Evolutionary conservation across 148 eudicot species (phyloP), one percentile per base, ranked within the genome.

Genomic region (Vaccinium vitisidaea): DNA sequence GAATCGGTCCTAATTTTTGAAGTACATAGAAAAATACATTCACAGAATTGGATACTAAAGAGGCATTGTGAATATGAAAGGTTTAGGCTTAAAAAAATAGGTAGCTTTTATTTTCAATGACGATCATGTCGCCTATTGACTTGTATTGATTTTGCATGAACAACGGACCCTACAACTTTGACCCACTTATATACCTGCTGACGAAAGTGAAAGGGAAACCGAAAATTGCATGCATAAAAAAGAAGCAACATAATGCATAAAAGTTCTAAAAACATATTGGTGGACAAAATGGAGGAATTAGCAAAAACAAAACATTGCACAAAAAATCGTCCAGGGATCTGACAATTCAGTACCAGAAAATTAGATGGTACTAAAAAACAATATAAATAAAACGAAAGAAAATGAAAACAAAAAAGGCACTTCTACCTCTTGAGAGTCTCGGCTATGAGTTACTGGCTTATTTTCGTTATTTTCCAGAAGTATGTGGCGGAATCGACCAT

Each of bases 381-480:
- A 27, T 6, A 79, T n/a, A 77, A 50, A 49, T n/a, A 49, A 50
- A 49, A 25, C 25, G 18, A 36, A 59, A 61, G n/a, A 59, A 13
- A 49, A 43, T 43, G 46, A 32, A 5, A 49, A 78, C 32, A 16
- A 85, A 53, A 48, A 71, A 52, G 7, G 52, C 54, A 15, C 56
- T 39, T 32, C 25, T 91, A 97, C 99, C 99, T 97, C 98, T 90
- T 97, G 99, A 50, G 98, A 92, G 87, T 97, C 99, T 81, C 98
- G 93, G 90, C 99, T 95, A 88, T 97, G 98, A 55, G 99, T 97
- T 59, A 97, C 99, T 61, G 99, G 99, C 91, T 97, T 95, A 91
- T 95, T 93, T 77, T 94, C 98, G 84, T 97, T 97, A 83, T 95
- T 95, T 86, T 95, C 96, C 49, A 97, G 95, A 74, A 95, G 87